Evolutionary conservation across 228 moss, liverwort and hornwort genomes (phyloP).

Genomic region (Sphagnum fallax): DNA sequence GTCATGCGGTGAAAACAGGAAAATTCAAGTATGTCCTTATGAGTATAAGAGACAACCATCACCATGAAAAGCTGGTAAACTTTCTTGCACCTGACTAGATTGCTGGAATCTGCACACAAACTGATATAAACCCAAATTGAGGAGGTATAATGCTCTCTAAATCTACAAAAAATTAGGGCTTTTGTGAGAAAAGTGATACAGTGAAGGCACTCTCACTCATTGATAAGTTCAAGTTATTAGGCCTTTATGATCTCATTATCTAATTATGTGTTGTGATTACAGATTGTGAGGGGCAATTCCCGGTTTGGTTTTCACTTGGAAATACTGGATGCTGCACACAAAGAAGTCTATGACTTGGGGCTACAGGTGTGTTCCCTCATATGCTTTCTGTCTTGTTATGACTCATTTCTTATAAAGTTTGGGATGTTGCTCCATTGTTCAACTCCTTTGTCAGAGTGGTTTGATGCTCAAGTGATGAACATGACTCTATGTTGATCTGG

Average conservation of each 20-base stretch:
- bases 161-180: too few species aligned
- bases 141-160: too few species aligned
- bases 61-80: constrained; percentile 64
- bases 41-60: constrained; percentile 41
- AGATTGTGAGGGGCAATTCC: constrained; percentile 72
- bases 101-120: not conserved
- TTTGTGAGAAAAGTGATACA: too few species aligned
- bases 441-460: too few species aligned
- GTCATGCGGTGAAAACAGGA: constrained; percentile 38
- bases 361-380: constrained; percentile 27
- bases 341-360: constrained; percentile 26
- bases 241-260: too few species aligned
- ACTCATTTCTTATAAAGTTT: too few species aligned
- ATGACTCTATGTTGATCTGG: too few species aligned
- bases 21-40: constrained; percentile 83
- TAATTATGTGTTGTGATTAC: not conserved
- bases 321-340: constrained; percentile 46
- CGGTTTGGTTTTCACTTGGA: constrained; percentile 65
- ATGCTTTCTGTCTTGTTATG: not conserved
- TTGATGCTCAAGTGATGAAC: too few species aligned
- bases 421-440: too few species aligned
- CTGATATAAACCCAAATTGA: too few species aligned
- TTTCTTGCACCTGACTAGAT: not conserved
- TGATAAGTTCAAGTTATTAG: too few species aligned
- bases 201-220: too few species aligned